Base-by-base conservation (phyloP, 129 eudicot species). In the Chrysanthemum seticuspe region DNA sequence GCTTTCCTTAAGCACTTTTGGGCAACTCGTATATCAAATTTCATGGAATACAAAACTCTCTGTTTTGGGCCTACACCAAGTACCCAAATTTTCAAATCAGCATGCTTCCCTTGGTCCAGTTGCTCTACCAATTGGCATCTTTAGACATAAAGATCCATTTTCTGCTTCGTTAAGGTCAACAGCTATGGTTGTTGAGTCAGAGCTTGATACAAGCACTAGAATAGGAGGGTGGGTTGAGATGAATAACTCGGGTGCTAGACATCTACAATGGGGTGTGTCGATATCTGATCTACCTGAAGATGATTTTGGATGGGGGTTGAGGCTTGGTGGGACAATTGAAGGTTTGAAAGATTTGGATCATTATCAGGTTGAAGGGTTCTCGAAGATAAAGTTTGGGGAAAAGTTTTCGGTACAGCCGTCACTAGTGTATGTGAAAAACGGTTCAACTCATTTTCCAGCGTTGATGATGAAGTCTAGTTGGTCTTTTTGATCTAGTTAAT, bases 291-390 rank as follows among this genome's bases (percentile, higher is more conserved):
- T 83, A 3, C 97, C 98, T 48, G 96, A 90, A 64, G 90, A 93
- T 73, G 98, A 88, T 64, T 51, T 94, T 51, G 98, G 98, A 23
- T 90, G 97, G 97, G 98, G 98, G 59, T 58, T 87, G 76, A 86
- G 70, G 66, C 21, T 94, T 65, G 93, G 92, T 45, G 98, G 98
- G 50, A 40, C 47, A 40, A 40, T 40, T 40, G 47, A 40, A 40
- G 47, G 47, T 40, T 77, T 82, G 12, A 71, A 67, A 60, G 73
- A 23, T 71, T 85, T 86, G 87, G 88, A 94, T 18, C 96, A 73
- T 74, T 84, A 79, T 60, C 87, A 88, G 63, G 83, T 78, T 55
- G 97, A 94, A 81, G 83, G 91, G 1, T 83, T 84, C 79, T 77
- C 92, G 5, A 90, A 83, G 67, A 53, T 90, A 47, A 86, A 81